phyloP scores from a whole-genome alignment of 2,329 filamentous ascomycete species.

The Penicillium aurantiogriseum region DNA sequence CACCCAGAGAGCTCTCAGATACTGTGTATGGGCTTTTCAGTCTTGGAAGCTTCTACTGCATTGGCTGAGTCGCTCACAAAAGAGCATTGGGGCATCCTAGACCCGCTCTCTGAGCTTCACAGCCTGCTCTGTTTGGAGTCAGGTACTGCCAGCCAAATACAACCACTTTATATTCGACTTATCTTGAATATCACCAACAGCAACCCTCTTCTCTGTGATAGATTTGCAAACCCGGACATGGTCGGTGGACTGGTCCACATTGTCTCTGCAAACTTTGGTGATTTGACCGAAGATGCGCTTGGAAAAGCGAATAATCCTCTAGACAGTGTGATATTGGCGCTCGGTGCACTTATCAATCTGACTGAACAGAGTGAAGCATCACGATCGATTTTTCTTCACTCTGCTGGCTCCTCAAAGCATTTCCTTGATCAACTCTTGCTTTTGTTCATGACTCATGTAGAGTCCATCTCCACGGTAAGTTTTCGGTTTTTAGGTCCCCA shows the following conservation, averaged over 20 bases:
- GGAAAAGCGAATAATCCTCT: constrained; percentile 56
- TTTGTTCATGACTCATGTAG: constrained; percentile 67
- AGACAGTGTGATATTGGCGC: constrained; percentile 71
- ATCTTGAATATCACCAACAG: constrained; percentile 86
- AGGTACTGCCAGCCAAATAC: constrained; percentile 26
- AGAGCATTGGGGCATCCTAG: constrained; percentile 29
- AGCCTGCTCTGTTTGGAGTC: constrained; percentile 35
- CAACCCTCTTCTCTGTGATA: constrained; percentile 64
- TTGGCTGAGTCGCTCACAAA: constrained; percentile 27
- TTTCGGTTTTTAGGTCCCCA: not conserved
- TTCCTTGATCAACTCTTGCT: constrained; percentile 61
- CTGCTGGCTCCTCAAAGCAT: constrained; percentile 37
- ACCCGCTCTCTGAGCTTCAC: constrained; percentile 38
- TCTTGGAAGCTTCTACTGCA: constrained; percentile 40
- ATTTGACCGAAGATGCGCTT: constrained; percentile 30
- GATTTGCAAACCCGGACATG: constrained; percentile 56
- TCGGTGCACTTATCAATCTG: constrained; percentile 85
- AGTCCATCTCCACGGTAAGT: constrained; percentile 66
- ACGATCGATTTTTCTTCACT: constrained; percentile 49
- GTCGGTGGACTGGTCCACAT: constrained; percentile 39
- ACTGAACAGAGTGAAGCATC: constrained; percentile 71
- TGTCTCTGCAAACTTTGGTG: constrained; percentile 34
- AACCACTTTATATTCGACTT: constrained; percentile 60
- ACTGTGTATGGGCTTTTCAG: constrained; percentile 33
- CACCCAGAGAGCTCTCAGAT: constrained; percentile 22